Evolutionary conservation across 1,139 yeast genomes (phyloP), one percentile per base, ranked within the genome.

Genomic region (Saccharomyces uvarum): DNA sequence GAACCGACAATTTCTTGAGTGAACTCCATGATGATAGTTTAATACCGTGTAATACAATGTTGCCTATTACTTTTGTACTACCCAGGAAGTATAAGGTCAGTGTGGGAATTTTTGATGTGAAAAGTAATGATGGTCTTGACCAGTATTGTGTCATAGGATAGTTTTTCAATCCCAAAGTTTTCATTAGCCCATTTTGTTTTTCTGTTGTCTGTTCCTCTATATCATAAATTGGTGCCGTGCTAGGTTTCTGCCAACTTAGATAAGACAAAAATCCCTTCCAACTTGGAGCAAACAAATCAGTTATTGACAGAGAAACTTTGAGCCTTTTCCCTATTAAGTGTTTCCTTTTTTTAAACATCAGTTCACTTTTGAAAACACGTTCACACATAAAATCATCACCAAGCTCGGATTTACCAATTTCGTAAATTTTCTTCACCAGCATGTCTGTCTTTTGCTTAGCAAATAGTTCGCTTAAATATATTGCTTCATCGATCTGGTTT

Each of bases 231-330:
- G 53, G 53, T 28, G 58, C 33, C 4, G 63, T 60, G 14, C 59
- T 54, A 3, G 63, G 57, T 14, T 61, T 49, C 7, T 68, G 66
- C 64, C 70, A 61, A 24, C 67, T 61, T 47, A 71, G 51, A 27
- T 70, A 66, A 9, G 64, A 58, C 47, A 75, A 55, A 57, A 84
- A 78, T 1, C 86, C 80, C 53, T 83, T 86, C 60, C 81, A 67
- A 1, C 86, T 78, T 1, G 90, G 90, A 63, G 91, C 96, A 66
- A 91, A 76, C 62, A 90, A 83, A 69, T 93, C 98, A 16, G 76
- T 56, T 2, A 87, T 54, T 14, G 84, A 81, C 50, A 91, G 77
- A 41, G 80, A 78, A 41, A 82, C 80, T 57, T 79, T 75, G 49
- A 91, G 73, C 51, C 80, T 76, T 60, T 85, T 82, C 44, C 82